Base-by-base conservation (phyloP, 2,329 filamentous ascomycete genomes). In the Chalaropsis thielavioides region DNA sequence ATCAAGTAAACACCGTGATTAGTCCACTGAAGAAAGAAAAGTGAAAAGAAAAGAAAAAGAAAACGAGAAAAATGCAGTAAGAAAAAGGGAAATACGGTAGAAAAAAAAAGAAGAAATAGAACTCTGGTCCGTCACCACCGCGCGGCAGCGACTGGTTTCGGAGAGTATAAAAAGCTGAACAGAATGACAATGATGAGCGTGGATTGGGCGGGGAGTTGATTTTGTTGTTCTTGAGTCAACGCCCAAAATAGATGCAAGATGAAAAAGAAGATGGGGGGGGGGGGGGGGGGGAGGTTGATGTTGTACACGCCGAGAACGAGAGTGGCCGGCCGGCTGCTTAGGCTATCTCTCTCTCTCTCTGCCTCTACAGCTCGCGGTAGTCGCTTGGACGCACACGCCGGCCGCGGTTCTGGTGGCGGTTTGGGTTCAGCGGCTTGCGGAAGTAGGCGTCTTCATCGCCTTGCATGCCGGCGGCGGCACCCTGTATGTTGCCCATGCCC, bases 381-480 rank as follows among this genome's bases (percentile, higher is more conserved):
- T 99, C 94, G 73, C 90, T 94, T 11, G 92, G 92, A 64, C 94
- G 83, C 64, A 89, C 84, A 70, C 90, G 81, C 69, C 87, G 84
- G 71, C 90, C 86, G 71, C 88, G 83, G 72, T 91, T 90, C 74
- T 92, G 87, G 72, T 94, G 89, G 62, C 94, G 84, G 72, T 96
- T 89, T 1, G 92, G 92, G 73, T 99, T 99, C 68, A 97, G 89
- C 0, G 94, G 94, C 74, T 96, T 92, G 66, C 94, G 84, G 74
- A 97, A 95, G 76, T 99, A 99, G 6, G 94, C 89, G 67, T 91
- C 90, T 66, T 95, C 91, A 65, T 95, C 90, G 35, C 65, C 68
- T 69, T 68, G 70, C 60, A 54, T 69, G 61, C 59, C 68, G 46
- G 19, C 59, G 66, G 68, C 68, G 72, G 73, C 71, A 66, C 69